Conservation (phyloP, 2,329 filamentous ascomycete genomes). For the Sphaceloma murrayae region DNA sequence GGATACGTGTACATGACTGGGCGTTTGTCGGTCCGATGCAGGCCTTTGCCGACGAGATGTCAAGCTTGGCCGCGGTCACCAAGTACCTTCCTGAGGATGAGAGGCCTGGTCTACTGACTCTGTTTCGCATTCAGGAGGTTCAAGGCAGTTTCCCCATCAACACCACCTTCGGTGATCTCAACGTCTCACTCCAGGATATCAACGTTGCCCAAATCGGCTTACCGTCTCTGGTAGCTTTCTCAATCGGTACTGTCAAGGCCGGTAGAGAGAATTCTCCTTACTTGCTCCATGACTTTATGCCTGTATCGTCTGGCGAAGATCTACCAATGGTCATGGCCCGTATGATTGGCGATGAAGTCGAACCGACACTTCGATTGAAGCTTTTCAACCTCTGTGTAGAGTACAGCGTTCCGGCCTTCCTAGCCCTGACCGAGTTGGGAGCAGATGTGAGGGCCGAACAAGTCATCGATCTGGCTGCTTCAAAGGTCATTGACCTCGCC, state of each 20-base stretch:
- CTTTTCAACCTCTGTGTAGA: conserved; percentile 77
- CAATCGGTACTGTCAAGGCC: conserved; percentile 54
- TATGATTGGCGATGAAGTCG: conserved; percentile 88
- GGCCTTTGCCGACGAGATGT: conserved; percentile 65
- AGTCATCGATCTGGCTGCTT: conserved; percentile 65
- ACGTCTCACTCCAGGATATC: conserved; percentile 49
- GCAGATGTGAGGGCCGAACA: conserved; percentile 53
- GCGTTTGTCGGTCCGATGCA: conserved; percentile 59
- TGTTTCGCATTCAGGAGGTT: conserved; percentile 57
- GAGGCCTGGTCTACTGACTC: conserved; percentile 72
- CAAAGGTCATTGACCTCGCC: conserved; percentile 44
- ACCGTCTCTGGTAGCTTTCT: conserved; percentile 72
- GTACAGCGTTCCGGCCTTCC: conserved; percentile 74
- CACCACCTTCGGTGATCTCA: conserved; percentile 55
- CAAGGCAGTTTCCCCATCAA: conserved; percentile 55
- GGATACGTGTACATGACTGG: conserved; percentile 53
- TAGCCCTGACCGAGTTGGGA: conserved; percentile 59
- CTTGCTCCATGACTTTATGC: conserved; percentile 56
- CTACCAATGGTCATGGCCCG: conserved; percentile 72
- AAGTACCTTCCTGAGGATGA: conserved; percentile 97
- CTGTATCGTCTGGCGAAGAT: conserved; percentile 30
- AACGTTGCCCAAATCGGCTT: conserved; percentile 75
- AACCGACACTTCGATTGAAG: conserved; percentile 81
- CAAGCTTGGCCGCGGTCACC: conserved; percentile 73
- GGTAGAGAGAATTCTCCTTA: conserved; percentile 59